Percentiles rank a stretch among this genome's conserved stretches.
Evolutionary conservation across 495 filamentous ascomycete species (phyloP).

Genomic region (Penicillium steckii): DNA sequence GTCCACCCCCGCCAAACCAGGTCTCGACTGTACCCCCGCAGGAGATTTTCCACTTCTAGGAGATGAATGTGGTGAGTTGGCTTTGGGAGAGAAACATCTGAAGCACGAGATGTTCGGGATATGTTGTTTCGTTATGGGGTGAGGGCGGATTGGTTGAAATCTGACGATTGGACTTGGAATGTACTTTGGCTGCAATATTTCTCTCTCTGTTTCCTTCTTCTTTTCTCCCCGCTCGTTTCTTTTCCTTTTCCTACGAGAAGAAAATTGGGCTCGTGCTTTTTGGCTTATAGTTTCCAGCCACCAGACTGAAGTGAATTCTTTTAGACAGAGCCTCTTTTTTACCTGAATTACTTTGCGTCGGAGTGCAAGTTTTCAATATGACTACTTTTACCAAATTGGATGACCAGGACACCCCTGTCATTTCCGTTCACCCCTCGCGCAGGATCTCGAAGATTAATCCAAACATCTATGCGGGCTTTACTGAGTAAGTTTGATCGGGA

Average conservation of each 20-base stretch:
- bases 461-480: constrained; percentile 75
- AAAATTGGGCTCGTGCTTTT: neutral
- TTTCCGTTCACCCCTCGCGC: constrained; percentile 58
- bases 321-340: neutral
- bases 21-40: constrained; percentile 18
- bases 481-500: constrained; percentile 53
- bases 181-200: neutral
- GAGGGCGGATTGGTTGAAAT: neutral
- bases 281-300: constrained; percentile 11
- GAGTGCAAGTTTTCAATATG: constrained; percentile 39
- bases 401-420: constrained; percentile 55
- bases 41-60: constrained; percentile 28
- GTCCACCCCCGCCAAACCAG: neutral
- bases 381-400: constrained; percentile 66
- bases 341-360: neutral
- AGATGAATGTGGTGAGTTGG: neutral
- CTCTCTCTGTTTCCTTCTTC: neutral
- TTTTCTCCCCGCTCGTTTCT: neutral
- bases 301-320: neutral
- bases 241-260: neutral
- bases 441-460: constrained; percentile 67
- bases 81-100: constrained; percentile 2
- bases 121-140: neutral
- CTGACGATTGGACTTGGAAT: neutral
- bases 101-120: neutral